A percentile compares a stretch with the other conserved stretches of the same genome.
Conservation (phyloP, 1,284 basidiomycete species). For the Irpex lacteus region DNA sequence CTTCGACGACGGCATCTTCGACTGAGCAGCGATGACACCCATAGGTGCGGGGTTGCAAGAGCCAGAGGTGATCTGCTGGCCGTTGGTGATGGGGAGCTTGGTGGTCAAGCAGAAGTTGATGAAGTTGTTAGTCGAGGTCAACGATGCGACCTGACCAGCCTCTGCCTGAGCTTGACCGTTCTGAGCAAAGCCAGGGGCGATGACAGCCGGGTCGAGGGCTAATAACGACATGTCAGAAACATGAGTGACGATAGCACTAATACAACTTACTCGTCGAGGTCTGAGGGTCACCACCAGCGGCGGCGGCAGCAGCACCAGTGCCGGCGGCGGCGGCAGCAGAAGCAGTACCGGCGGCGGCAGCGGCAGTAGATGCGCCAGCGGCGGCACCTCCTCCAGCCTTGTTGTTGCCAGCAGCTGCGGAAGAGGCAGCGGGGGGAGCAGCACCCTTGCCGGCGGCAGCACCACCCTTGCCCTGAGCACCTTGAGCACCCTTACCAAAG, state of each 20-base stretch:
- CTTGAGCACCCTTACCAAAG: conserved; percentile 18
- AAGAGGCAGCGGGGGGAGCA: conserved; percentile 1
- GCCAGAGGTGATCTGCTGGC: conserved; percentile 27
- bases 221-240: conserved; percentile 14
- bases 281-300: conserved; percentile 20
- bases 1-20: conserved; percentile 49
- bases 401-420: conserved; percentile 9
- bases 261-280: conserved; percentile 27
- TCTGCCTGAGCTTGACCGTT: conserved; percentile 44
- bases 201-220: conserved; percentile 54
- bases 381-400: conserved; percentile 15
- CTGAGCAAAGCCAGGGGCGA: conserved; percentile 50
- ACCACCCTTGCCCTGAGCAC: conserved; percentile 3
- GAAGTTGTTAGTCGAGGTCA: conserved; percentile 52
- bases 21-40: conserved; percentile 37
- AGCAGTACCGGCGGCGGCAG: conserved; percentile 14
- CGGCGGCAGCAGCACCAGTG: conserved; percentile 14
- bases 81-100: conserved; percentile 28
- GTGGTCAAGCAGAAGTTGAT: conserved; percentile 51
- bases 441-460: conserved; percentile 5
- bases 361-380: conserved; percentile 16
- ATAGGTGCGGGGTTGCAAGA: conserved; percentile 36
- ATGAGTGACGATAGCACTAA: conserved; percentile 22
- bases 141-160: conserved; percentile 45
- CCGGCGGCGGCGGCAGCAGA: conserved; percentile 16